Percentiles rank a stretch among this genome's conserved stretches.
phyloP scores from a whole-genome alignment of 1,284 basidiomycete genomes.

The Omphalotus olearius region DNA sequence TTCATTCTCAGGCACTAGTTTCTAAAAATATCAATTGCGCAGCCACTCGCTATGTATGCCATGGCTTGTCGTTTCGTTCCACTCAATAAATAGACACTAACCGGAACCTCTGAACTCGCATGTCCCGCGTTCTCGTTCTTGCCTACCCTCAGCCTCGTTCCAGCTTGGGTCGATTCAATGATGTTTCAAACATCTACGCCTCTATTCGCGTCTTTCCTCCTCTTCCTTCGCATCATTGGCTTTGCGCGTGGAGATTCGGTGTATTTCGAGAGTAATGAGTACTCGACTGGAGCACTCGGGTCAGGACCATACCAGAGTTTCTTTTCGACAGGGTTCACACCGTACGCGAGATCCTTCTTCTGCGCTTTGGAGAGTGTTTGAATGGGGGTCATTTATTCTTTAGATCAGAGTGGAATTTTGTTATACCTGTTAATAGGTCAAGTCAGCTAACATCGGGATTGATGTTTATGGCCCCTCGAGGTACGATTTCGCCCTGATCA shows the following conservation, averaged over 20 bases:
- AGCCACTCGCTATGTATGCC: too few relatives aligned
- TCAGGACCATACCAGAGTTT: slow-evolving; percentile 9
- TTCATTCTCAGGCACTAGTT: too few relatives aligned
- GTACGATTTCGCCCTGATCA: slow-evolving; percentile 1
- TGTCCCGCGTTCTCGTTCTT: too few relatives aligned
- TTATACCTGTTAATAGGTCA: slow-evolving; percentile 3
- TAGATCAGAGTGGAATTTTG: slow-evolving; percentile 11
- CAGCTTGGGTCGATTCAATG: too few relatives aligned
- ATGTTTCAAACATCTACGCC: neutral
- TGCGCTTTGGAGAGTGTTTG: too few relatives aligned
- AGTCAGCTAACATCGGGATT: slow-evolving; percentile 2
- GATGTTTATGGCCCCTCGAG: slow-evolving; percentile 10
- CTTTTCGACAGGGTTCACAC: slow-evolving; percentile 9
- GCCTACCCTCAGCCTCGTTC: too few relatives aligned
- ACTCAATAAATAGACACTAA: too few relatives aligned
- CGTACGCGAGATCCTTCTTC: slow-evolving; percentile 2
- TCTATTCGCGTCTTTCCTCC: neutral
- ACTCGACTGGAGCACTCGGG: slow-evolving; percentile 7
- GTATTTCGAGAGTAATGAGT: slow-evolving; percentile 11
- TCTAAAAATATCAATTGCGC: too few relatives aligned
- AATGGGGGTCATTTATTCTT: neutral
- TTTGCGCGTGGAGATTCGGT: slow-evolving; percentile 4
- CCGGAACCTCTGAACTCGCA: too few relatives aligned
- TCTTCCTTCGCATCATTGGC: neutral
- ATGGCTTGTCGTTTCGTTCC: too few relatives aligned